Evolutionary conservation across 805 yeast genomes (phyloP).

Genomic region (Cyberlindnera xylosilytica): DNA sequence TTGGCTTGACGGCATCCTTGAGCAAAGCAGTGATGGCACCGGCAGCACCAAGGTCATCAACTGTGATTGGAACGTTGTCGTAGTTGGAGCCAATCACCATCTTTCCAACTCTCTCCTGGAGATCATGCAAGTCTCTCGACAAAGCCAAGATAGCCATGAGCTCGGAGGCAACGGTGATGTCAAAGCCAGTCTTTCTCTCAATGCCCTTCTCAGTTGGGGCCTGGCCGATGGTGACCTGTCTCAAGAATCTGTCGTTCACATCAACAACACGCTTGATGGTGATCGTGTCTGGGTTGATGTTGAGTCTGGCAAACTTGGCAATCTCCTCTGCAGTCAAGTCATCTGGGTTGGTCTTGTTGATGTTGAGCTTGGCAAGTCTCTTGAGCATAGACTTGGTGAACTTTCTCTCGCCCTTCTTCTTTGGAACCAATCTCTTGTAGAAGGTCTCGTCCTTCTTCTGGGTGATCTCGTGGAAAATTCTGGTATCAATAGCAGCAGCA

Average conservation of each 20-base stretch:
- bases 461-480: conserved; percentile 80
- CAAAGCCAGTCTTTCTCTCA: conserved; percentile 73
- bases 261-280: conserved; percentile 85
- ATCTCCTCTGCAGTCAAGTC: conserved; percentile 69
- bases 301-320: conserved; percentile 59
- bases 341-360: conserved; percentile 67
- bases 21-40: conserved; percentile 82
- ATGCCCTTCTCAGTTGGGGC: conserved; percentile 79
- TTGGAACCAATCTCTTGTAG: conserved; percentile 73
- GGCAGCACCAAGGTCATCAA: conserved; percentile 82
- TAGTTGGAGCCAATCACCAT: conserved; percentile 72
- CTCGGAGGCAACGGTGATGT: conserved; percentile 82
- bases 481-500: conserved; percentile 83
- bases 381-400: conserved; percentile 67
- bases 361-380: conserved; percentile 66
- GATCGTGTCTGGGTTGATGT: conserved; percentile 75
- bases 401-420: conserved; percentile 63
- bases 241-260: conserved; percentile 74
- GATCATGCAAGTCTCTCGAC: conserved; percentile 63
- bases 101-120: conserved; percentile 71
- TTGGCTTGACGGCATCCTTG: conserved; percentile 82
- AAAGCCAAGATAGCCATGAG: conserved; percentile 83
- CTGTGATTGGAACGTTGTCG: conserved; percentile 70
- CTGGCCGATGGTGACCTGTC: conserved; percentile 77
- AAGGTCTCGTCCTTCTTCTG: conserved; percentile 68